phyloP scores from a whole-genome alignment of 2,329 filamentous ascomycete genomes.

The Coccinonectria pachysandricola region DNA sequence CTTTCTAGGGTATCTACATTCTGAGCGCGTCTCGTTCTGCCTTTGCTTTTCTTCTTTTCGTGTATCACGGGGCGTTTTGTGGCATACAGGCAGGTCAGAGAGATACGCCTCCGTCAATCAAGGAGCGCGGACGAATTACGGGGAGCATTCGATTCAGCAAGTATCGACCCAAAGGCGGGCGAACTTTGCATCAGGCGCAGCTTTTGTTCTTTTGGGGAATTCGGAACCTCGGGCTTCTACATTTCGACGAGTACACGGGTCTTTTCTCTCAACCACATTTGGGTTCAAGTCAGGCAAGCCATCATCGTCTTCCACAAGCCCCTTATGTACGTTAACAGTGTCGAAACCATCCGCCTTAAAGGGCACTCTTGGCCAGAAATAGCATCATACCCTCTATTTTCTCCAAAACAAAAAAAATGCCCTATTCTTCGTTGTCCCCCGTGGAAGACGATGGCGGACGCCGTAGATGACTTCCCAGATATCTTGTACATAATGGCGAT shows the following conservation, averaged over 20 bases:
- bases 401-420: slow-evolving; percentile 24
- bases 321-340: slow-evolving; percentile 56
- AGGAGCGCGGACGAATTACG: slow-evolving; percentile 21
- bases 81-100: slow-evolving; percentile 19
- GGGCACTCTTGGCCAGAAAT: slow-evolving; percentile 31
- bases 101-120: too few relatives aligned
- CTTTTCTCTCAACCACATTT: slow-evolving; percentile 11
- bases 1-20: slow-evolving; percentile 7
- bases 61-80: slow-evolving; percentile 20
- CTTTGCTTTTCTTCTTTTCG: slow-evolving; percentile 11
- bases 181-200: slow-evolving; percentile 22
- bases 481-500: slow-evolving; percentile 33
- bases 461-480: slow-evolving; percentile 38
- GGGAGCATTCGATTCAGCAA: slow-evolving; percentile 23
- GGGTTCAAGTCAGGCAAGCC: slow-evolving; percentile 46
- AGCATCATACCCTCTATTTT: slow-evolving; percentile 29
- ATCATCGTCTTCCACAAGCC: slow-evolving; percentile 58
- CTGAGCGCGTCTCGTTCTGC: slow-evolving; percentile 9
- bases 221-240: too few relatives aligned
- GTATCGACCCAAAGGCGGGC: slow-evolving; percentile 19
- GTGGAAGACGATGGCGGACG: slow-evolving; percentile 54
- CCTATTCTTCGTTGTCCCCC: slow-evolving; percentile 25
- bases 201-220: slow-evolving; percentile 19
- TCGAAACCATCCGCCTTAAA: slow-evolving; percentile 22
- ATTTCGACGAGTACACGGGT: too few relatives aligned